phyloP scores from a whole-genome alignment of 495 filamentous ascomycete genomes.

The Entonaema liquescens region DNA sequence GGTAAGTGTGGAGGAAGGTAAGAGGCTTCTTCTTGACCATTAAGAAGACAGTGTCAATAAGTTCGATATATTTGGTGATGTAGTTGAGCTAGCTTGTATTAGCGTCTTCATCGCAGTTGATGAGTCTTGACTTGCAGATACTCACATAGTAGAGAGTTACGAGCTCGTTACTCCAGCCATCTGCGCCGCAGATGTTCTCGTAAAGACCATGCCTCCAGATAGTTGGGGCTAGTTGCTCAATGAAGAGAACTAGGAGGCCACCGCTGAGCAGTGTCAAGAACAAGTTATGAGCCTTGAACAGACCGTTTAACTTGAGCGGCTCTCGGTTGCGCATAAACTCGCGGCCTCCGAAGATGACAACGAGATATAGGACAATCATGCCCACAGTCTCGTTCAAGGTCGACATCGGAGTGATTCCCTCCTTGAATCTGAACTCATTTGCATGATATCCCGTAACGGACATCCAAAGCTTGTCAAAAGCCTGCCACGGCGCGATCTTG shows the following conservation, averaged over 20 bases:
- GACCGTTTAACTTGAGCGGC: constrained; percentile 69
- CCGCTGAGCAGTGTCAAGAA: constrained; percentile 74
- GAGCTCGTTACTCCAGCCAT: constrained; percentile 78
- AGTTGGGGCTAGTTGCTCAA: constrained; percentile 75
- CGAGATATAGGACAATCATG: constrained; percentile 73
- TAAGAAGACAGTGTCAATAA: constrained; percentile 80
- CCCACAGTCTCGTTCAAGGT: constrained; percentile 69
- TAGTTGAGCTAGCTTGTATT: constrained; percentile 72
- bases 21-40: constrained; percentile 87
- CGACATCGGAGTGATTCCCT: constrained; percentile 72
- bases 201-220: constrained; percentile 72
- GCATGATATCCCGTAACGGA: constrained; percentile 73
- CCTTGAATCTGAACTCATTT: constrained; percentile 71
- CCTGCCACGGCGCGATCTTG: constrained; percentile 88
- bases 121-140: constrained; percentile 14
- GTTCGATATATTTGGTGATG: constrained; percentile 81
- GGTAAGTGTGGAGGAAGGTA: constrained; percentile 85
- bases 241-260: constrained; percentile 71
- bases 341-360: constrained; percentile 75
- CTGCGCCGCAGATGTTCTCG: constrained; percentile 70
- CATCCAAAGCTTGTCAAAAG: constrained; percentile 84
- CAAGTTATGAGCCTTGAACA: constrained; percentile 83
- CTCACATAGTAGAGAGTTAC: constrained; percentile 81
- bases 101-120: constrained; percentile 27
- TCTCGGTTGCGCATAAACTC: constrained; percentile 76